phyloP scores from a whole-genome alignment of 1,284 basidiomycete genomes.

The Moesziomyces parantarcticus region DNA sequence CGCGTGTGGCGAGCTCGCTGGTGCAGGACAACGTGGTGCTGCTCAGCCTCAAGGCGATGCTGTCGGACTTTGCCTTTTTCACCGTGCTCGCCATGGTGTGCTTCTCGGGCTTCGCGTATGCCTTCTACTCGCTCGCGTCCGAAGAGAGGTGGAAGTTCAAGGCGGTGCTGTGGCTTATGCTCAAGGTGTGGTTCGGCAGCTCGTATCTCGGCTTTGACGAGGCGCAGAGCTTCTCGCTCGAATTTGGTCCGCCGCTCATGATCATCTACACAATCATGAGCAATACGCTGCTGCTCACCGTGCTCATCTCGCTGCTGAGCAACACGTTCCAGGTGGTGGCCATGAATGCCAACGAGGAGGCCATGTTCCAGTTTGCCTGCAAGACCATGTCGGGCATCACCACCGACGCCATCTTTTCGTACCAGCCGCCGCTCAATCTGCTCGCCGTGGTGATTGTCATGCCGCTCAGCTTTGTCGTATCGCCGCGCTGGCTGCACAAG shows the following conservation, averaged over 20 bases:
- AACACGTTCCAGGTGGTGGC: slow-evolving; percentile 92
- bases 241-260: slow-evolving; percentile 88
- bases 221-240: slow-evolving; percentile 75
- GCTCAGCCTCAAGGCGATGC: slow-evolving; percentile 76
- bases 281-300: slow-evolving; percentile 83
- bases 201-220: slow-evolving; percentile 55
- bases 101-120: slow-evolving; percentile 88
- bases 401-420: slow-evolving; percentile 88
- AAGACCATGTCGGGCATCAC: slow-evolving; percentile 74
- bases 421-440: slow-evolving; percentile 80
- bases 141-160: slow-evolving; percentile 69
- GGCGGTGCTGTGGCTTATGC: slow-evolving; percentile 88
- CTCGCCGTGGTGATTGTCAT: slow-evolving; percentile 50
- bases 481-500: slow-evolving; percentile 73
- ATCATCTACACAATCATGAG: slow-evolving; percentile 67
- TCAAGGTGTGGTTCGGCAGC: slow-evolving; percentile 75
- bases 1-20: slow-evolving; percentile 67
- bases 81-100: slow-evolving; percentile 79
- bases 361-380: slow-evolving; percentile 87
- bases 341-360: slow-evolving; percentile 89
- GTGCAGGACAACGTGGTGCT: slow-evolving; percentile 69
- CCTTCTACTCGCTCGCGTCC: slow-evolving; percentile 79
- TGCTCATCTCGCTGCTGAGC: slow-evolving; percentile 79
- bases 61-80: slow-evolving; percentile 71
- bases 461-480: slow-evolving; percentile 47